These are phyloP conservation scores for Thyridium curvatum DNA, from an alignment of 2,329 filamentous ascomycete genomes.

Conservation along the genomic window DNA sequence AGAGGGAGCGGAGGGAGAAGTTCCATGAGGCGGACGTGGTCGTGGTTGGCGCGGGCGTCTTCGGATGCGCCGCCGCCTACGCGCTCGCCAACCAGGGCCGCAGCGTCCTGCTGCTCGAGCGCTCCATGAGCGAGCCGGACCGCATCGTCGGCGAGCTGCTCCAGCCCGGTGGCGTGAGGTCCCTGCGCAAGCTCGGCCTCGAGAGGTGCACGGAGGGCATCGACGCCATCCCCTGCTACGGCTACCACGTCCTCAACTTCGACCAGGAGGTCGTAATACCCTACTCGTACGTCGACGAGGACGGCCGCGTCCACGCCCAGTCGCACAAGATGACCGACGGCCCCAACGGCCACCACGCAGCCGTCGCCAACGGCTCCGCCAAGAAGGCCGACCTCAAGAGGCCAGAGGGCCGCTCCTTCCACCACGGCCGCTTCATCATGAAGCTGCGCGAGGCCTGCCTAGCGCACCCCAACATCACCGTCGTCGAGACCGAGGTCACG, in stretches of 20 bases:
- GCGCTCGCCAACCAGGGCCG: slow-evolving; percentile 83
- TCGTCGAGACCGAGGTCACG: slow-evolving; percentile 84
- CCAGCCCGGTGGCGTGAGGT: slow-evolving; percentile 83
- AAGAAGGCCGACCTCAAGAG: slow-evolving; percentile 22
- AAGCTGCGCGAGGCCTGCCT: slow-evolving; percentile 71
- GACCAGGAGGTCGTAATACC: slow-evolving; percentile 66
- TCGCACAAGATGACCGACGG: slow-evolving; percentile 7
- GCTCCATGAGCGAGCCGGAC: slow-evolving; percentile 85
- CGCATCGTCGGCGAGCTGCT: slow-evolving; percentile 93
- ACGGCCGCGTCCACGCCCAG: slow-evolving; percentile 29
- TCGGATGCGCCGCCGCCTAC: slow-evolving; percentile 81
- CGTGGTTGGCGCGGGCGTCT: slow-evolving; percentile 84
- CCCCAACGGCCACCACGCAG: slow-evolving; percentile 16
- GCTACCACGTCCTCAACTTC: slow-evolving; percentile 84
- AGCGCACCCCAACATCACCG: slow-evolving; percentile 73
- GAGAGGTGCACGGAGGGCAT: slow-evolving; percentile 80
- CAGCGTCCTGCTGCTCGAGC: slow-evolving; percentile 84
- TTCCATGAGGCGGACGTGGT: slow-evolving; percentile 74
- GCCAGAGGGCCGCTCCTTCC: slow-evolving; percentile 75
- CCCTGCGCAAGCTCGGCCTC: slow-evolving; percentile 75
- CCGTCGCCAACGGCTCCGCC: slow-evolving; percentile 17
- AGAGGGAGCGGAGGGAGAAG: slow-evolving; percentile 36
- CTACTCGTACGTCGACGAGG: slow-evolving; percentile 62
- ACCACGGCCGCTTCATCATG: slow-evolving; percentile 90
- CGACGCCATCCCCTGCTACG: slow-evolving; percentile 74